Evolutionary conservation across 1,139 yeast species (phyloP), one percentile per base, ranked within the genome.

Genomic region (Candida gigantensis): DNA sequence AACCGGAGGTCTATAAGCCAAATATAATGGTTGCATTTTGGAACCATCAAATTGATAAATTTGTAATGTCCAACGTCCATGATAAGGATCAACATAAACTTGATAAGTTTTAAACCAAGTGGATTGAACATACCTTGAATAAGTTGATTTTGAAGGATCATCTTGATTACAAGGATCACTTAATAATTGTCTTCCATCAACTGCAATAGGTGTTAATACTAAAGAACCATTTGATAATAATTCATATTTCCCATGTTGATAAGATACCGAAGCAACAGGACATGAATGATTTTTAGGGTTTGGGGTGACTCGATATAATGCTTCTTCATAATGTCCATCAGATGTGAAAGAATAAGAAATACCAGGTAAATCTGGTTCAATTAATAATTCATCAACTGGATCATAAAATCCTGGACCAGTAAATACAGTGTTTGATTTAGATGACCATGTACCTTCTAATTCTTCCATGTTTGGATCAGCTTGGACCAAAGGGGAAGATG

Each of bases 381-480:
- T 86, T 42, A 92, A 70, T 19, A 90, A 76, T 60, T 92, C 98
- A 56, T 89, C 96, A 16, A 89, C 85, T 2, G 98, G 98, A 58
- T 92, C 97, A 57, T 80, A 92, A 55, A 92, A 92, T 3, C 92
- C 96, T 0, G 98, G 96, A 0, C 98, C 98, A 0, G 98, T 92
- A 66, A 92, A 84, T 7, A 94, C 98, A 6, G 95, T 81, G 58
- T 86, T 87, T 14, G 97, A 83, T 60, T 92, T 92, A 12, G 97
- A 84, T 1, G 90, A 62, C 98, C 98, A 92, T 0, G 98, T 92
- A n/a, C 98, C 98, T 32, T 66, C 81, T 36, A 82, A 60, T 39
- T 71, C 76, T 11, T 44, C 49, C 65, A 56, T 65, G 34, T 48
- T 56, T 11, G 65, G 64, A 12, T 52, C 60, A 14, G 53, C 53